These are phyloP conservation scores for Pythium plurisporium DNA, from an alignment of 352 stramenopile species.

Conservation along the genomic window DNA sequence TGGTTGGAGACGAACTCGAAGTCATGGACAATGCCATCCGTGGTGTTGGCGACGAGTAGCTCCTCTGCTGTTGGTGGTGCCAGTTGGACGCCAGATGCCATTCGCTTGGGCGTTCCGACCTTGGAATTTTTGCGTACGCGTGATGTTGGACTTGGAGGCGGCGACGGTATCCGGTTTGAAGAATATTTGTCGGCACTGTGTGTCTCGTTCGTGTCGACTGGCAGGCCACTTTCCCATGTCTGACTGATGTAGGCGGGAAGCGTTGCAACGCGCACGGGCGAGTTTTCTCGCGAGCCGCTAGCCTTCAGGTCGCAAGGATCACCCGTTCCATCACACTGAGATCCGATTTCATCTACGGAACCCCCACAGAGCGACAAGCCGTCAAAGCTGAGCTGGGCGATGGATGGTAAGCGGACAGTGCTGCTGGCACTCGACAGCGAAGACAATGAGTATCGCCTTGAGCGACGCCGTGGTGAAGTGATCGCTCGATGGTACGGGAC, in stretches of 20 bases:
- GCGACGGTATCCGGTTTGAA: neutral
- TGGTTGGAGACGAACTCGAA: slow-evolving; percentile 20
- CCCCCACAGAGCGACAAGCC: neutral
- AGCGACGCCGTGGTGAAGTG: slow-evolving; percentile 10
- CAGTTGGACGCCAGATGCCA: neutral
- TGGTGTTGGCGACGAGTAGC: slow-evolving; percentile 1
- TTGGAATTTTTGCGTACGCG: neutral
- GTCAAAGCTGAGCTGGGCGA: slow-evolving; percentile 10
- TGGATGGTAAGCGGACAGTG: slow-evolving; percentile 4
- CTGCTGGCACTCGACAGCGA: slow-evolving; percentile 9
- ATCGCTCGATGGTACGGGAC: slow-evolving; percentile 30
- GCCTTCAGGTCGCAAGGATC: no score
- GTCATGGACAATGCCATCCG: slow-evolving; percentile 17
- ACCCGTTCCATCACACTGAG: neutral
- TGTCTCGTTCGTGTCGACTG: neutral
- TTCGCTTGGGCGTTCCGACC: neutral
- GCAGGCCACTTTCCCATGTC: neutral
- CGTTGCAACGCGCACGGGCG: neutral
- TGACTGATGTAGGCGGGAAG: neutral
- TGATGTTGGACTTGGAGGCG: neutral
- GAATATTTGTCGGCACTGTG: neutral
- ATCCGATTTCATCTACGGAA: neutral
- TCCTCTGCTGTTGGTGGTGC: neutral
- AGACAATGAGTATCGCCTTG: slow-evolving; percentile 4
- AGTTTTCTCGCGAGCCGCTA: slow-evolving; percentile 3